These are phyloP conservation scores for Dothideomycetes sp. DNA, from an alignment of 2,329 filamentous ascomycete species.

Conservation along the genomic window DNA sequence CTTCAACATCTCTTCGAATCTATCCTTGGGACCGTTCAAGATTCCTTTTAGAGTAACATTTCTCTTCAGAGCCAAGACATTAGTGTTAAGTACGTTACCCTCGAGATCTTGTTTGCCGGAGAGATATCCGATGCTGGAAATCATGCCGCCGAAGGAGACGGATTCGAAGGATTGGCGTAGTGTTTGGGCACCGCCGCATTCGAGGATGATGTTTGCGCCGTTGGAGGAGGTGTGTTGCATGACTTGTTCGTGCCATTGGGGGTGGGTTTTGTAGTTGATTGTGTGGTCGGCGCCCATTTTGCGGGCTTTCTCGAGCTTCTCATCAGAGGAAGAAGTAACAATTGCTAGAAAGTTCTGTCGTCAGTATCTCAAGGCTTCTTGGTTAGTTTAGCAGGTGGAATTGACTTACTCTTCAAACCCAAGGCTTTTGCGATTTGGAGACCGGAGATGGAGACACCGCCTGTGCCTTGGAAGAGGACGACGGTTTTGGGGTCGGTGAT, in stretches of 20 bases:
- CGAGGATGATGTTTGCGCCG: slow-evolving; percentile 43
- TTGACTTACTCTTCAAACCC: slow-evolving; percentile 36
- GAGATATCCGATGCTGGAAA: slow-evolving; percentile 39
- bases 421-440: slow-evolving; percentile 33
- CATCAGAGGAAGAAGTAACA: slow-evolving; percentile 19
- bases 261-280: slow-evolving; percentile 52
- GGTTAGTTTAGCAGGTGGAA: slow-evolving; percentile 40
- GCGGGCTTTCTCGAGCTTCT: slow-evolving; percentile 35
- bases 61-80: slow-evolving; percentile 44
- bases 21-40: slow-evolving; percentile 52
- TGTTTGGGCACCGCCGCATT: slow-evolving; percentile 43
- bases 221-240: slow-evolving; percentile 35
- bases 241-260: slow-evolving; percentile 53
- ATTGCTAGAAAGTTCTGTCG: slow-evolving; percentile 40
- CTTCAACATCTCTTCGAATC: slow-evolving; percentile 36
- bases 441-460: slow-evolving; percentile 16
- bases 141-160: slow-evolving; percentile 32
- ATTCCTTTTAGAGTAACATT: slow-evolving; percentile 50
- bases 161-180: slow-evolving; percentile 36
- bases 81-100: slow-evolving; percentile 50
- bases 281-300: slow-evolving; percentile 49
- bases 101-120: slow-evolving; percentile 47
- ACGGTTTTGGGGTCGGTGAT: slow-evolving; percentile 31
- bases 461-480: slow-evolving; percentile 30
- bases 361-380: slow-evolving; percentile 48